phyloP scores from a whole-genome alignment of 1,284 basidiomycete species.

The Pseudozyma thailandica region DNA sequence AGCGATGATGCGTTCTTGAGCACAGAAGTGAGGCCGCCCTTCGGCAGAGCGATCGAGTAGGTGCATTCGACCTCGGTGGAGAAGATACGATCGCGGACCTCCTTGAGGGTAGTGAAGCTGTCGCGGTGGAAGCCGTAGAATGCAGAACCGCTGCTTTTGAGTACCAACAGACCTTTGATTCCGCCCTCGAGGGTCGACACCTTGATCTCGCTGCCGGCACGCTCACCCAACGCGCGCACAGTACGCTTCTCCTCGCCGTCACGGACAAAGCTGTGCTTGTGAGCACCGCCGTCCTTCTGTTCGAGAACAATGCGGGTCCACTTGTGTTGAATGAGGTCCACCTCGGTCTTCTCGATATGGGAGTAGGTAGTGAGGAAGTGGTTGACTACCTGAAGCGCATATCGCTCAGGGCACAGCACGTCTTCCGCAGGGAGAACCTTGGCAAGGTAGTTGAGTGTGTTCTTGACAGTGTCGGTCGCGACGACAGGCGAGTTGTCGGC shows the following conservation, averaged over 20 bases:
- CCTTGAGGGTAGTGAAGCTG: slow-evolving; percentile 83
- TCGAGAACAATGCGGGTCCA: slow-evolving; percentile 82
- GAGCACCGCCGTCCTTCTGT: slow-evolving; percentile 70
- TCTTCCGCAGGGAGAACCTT: slow-evolving; percentile 41
- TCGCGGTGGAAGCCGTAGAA: slow-evolving; percentile 86
- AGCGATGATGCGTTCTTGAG: slow-evolving; percentile 63
- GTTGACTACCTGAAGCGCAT: slow-evolving; percentile 85
- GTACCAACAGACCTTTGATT: slow-evolving; percentile 72
- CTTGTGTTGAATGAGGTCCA: slow-evolving; percentile 82
- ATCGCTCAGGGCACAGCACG: slow-evolving; percentile 76
- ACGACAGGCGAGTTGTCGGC: slow-evolving; percentile 61
- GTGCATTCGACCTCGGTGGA: slow-evolving; percentile 63
- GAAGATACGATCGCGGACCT: slow-evolving; percentile 64
- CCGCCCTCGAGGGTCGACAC: slow-evolving; percentile 48
- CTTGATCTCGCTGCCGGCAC: slow-evolving; percentile 69
- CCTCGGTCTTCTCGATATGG: slow-evolving; percentile 77
- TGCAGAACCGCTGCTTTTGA: slow-evolving; percentile 88
- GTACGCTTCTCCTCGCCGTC: slow-evolving; percentile 89
- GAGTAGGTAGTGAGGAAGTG: slow-evolving; percentile 86
- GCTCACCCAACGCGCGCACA: slow-evolving; percentile 74
- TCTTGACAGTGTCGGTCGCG: slow-evolving; percentile 77
- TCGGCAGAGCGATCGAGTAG: slow-evolving; percentile 45
- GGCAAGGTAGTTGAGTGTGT: slow-evolving; percentile 77
- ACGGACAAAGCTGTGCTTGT: slow-evolving; percentile 84
- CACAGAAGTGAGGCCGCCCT: slow-evolving; percentile 36